Conservation (phyloP, 2,329 filamentous ascomycete species). For the Peltaster fructicola region DNA sequence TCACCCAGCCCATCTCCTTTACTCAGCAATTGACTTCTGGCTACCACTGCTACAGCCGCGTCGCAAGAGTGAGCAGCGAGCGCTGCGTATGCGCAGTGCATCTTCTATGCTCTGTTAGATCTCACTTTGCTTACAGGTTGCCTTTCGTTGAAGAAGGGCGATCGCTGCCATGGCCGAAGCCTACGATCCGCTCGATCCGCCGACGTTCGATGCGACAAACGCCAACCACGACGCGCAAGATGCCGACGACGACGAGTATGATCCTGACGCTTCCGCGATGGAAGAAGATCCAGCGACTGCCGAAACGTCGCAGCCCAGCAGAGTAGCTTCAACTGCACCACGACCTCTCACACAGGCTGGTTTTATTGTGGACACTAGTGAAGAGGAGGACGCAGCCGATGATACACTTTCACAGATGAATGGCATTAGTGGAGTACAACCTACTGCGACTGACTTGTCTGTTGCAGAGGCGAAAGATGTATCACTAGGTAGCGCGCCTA, state of each 20-base stretch:
- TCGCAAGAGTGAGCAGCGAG: too few species aligned
- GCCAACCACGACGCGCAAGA: constrained; percentile 18
- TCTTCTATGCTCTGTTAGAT: too few species aligned
- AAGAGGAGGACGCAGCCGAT: constrained; percentile 27
- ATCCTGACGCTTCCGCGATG: constrained; percentile 16
- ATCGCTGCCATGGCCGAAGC: constrained; percentile 32
- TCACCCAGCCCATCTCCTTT: too few species aligned
- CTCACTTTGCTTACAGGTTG: too few species aligned
- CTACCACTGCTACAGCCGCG: too few species aligned
- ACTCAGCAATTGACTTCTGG: too few species aligned
- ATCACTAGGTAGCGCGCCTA: constrained; percentile 36
- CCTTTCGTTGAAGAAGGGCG: too few species aligned
- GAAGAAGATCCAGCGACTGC: constrained; percentile 6
- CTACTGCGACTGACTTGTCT: constrained; percentile 11
- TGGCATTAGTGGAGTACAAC: constrained; percentile 11
- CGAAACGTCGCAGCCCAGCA: constrained; percentile 19
- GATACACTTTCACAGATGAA: constrained; percentile 12
- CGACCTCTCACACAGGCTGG: constrained; percentile 18
- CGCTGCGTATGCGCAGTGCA: too few species aligned
- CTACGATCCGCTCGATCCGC: constrained; percentile 13
- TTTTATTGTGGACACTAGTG: constrained; percentile 46
- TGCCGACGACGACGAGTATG: constrained; percentile 19
- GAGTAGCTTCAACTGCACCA: constrained; percentile 22
- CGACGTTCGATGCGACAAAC: constrained; percentile 11
- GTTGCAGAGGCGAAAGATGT: constrained; percentile 30